Conservation (phyloP, 2,329 filamentous ascomycete species). For the Botryotinia convoluta region DNA sequence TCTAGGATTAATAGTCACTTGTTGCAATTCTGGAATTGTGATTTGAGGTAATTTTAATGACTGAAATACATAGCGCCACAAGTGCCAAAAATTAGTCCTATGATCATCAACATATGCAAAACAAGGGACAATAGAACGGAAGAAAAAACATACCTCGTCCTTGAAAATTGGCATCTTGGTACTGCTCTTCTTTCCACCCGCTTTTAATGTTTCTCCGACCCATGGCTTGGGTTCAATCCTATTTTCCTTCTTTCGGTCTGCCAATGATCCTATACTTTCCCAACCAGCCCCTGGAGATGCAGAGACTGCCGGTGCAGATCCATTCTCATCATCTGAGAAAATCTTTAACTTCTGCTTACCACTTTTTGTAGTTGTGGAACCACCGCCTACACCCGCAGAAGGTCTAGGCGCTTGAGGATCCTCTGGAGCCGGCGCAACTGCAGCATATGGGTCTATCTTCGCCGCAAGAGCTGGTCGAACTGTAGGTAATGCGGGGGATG, state of each 20-base stretch:
- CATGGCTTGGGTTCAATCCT: conserved; percentile 80
- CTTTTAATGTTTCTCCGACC: conserved; percentile 87
- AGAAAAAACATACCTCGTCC: conserved; percentile 76
- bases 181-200: conserved; percentile 75
- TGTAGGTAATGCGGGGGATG: conserved; percentile 81
- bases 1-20: conserved; percentile 79
- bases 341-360: conserved; percentile 38
- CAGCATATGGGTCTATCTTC: conserved; percentile 79
- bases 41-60: conserved; percentile 48
- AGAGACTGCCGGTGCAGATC: not conserved
- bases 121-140: conserved; percentile 35
- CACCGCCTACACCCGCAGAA: conserved; percentile 47
- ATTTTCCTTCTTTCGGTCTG: conserved; percentile 94
- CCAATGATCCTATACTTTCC: conserved; percentile 51
- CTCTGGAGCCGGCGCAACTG: conserved; percentile 43
- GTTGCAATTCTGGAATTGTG: conserved; percentile 60
- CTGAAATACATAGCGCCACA: conserved; percentile 58
- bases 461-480: conserved; percentile 79
- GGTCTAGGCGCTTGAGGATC: conserved; percentile 66
- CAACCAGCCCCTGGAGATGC: not conserved
- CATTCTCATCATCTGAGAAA: conserved; percentile 8
- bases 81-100: conserved; percentile 85
- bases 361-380: conserved; percentile 56
- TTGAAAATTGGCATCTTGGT: conserved; percentile 92
- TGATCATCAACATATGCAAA: conserved; percentile 76